phyloP scores from a whole-genome alignment of 129 eudicot genomes.

The Calendula officinalis region DNA sequence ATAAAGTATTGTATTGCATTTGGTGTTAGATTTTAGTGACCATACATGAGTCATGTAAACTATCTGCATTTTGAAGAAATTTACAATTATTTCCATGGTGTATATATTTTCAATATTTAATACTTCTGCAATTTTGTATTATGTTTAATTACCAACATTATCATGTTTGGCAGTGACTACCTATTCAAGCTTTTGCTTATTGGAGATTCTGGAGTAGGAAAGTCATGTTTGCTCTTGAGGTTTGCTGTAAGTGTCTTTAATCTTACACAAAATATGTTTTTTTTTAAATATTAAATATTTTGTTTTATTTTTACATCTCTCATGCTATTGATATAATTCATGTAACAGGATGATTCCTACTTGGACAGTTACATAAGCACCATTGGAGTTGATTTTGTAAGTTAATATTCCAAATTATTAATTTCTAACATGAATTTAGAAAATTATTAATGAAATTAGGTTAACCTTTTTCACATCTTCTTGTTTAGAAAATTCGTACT shows the following conservation, averaged over 20 bases:
- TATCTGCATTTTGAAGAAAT: too few relatives aligned
- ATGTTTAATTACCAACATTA: not conserved
- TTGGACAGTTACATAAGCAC: conserved; percentile 58
- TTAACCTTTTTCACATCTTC: not conserved
- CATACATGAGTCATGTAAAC: too few relatives aligned
- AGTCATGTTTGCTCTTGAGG: conserved; percentile 47
- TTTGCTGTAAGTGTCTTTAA: conserved; percentile 42
- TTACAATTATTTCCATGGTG: not conserved
- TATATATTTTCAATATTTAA: not conserved
- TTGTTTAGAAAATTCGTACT: conserved; percentile 82
- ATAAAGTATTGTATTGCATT: too few relatives aligned
- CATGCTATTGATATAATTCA: not conserved
- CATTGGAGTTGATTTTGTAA: conserved; percentile 57
- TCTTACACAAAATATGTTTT: conserved; percentile 3
- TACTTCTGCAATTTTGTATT: not conserved
- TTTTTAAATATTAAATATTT: too few relatives aligned
- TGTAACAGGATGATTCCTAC: conserved; percentile 47
- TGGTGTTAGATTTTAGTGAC: too few relatives aligned
- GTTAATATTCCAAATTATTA: conserved; percentile 10
- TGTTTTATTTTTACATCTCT: not conserved
- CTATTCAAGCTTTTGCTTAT: conserved; percentile 48
- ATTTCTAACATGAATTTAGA: conserved; percentile 10
- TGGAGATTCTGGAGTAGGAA: conserved; percentile 49
- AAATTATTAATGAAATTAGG: not conserved
- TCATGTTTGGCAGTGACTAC: conserved; percentile 37